These are phyloP conservation scores for Paxillus involutus DNA, from an alignment of 768 basidiomycete genomes.

Conservation along the genomic window DNA sequence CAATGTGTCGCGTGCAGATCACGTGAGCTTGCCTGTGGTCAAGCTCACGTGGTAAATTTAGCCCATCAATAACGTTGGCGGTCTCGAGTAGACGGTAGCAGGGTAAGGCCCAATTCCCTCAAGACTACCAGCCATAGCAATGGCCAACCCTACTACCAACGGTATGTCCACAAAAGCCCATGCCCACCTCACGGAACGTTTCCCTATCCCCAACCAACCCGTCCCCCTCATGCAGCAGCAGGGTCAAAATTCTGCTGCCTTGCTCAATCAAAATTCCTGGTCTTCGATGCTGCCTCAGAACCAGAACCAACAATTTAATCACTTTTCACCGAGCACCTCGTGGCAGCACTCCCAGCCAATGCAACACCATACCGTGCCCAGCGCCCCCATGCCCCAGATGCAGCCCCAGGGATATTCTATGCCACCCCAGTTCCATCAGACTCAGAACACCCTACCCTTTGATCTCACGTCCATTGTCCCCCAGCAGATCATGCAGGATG, in stretches of 20 bases:
- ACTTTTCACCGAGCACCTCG: conserved; percentile 5
- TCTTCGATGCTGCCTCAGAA: conserved; percentile 26
- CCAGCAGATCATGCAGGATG: conserved; percentile 57
- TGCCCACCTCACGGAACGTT: conserved; percentile 9
- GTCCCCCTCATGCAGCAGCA: conserved; percentile 19
- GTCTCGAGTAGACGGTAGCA: neutral
- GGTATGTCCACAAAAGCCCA: conserved; percentile 5
- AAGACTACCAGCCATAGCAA: neutral
- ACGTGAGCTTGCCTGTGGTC: conserved; percentile 4
- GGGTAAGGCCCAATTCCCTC: neutral
- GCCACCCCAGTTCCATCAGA: conserved; percentile 22
- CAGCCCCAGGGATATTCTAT: conserved; percentile 17
- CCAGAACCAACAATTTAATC: conserved; percentile 28
- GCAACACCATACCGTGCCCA: conserved; percentile 35
- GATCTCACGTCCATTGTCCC: conserved; percentile 40
- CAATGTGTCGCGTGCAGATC: conserved; percentile 3
- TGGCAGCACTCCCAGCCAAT: conserved; percentile 34
- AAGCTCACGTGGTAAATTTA: too few relatives aligned
- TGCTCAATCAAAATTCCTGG: conserved; percentile 21
- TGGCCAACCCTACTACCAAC: conserved; percentile 19
- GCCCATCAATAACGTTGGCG: neutral
- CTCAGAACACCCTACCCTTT: conserved; percentile 17
- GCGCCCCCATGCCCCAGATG: conserved; percentile 20
- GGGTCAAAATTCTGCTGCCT: conserved; percentile 3
- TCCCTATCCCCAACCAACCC: conserved; percentile 9